Percentiles rank a stretch among this genome's conserved stretches.
phyloP scores from a whole-genome alignment of 1,284 basidiomycete species.

The Microbotryum saponariae region DNA sequence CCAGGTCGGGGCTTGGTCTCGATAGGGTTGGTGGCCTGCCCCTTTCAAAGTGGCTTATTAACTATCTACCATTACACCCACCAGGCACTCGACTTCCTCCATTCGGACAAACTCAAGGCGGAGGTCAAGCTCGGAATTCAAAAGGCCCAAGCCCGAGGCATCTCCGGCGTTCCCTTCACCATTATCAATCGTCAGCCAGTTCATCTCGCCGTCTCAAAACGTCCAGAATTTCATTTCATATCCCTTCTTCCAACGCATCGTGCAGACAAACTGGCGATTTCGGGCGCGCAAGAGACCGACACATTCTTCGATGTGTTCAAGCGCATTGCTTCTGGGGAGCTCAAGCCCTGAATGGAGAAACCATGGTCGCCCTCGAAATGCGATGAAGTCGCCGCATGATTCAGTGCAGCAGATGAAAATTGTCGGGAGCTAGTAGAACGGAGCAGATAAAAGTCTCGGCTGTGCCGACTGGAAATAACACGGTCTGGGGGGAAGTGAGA shows the following conservation, averaged over 20 bases:
- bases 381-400: too few species aligned
- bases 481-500: too few species aligned
- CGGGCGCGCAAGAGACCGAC: constrained; percentile 45
- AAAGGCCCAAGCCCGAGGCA: constrained; percentile 59
- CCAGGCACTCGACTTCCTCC: constrained; percentile 52
- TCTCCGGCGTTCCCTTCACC: constrained; percentile 70
- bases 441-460: too few species aligned
- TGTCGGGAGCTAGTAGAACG: too few species aligned
- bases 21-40: constrained; percentile 24
- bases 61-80: not conserved
- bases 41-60: not conserved
- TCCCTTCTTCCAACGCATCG: not conserved
- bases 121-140: constrained; percentile 62
- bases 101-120: constrained; percentile 57
- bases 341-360: constrained; percentile 8
- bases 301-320: constrained; percentile 45
- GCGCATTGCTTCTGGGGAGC: constrained; percentile 36
- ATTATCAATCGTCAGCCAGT: constrained; percentile 60
- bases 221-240: too few species aligned
- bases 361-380: not conserved
- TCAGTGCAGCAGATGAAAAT: too few species aligned
- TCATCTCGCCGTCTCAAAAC: constrained; percentile 9
- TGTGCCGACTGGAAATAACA: too few species aligned
- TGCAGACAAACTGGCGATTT: constrained; percentile 39
- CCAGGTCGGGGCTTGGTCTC: not conserved